Percentiles rank a stretch among this genome's conserved stretches.
Evolutionary conservation across 2,329 filamentous ascomycete genomes (phyloP).

Genomic region (Phaeosphaeriaceae sp.): DNA sequence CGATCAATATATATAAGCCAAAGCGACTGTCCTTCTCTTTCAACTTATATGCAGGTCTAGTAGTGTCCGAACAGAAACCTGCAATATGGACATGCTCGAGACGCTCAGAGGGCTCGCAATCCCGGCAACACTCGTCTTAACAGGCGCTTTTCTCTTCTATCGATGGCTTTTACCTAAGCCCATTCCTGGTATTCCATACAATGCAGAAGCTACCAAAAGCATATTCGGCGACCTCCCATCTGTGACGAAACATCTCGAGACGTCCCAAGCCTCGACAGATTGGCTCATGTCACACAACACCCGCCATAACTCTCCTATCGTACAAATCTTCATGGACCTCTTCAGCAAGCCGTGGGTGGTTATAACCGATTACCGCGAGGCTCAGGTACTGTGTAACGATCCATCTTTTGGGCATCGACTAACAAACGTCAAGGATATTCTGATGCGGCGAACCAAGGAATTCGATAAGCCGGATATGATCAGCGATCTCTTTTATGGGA

Average conservation of each 20-base stretch:
- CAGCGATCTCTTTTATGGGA: constrained; percentile 41
- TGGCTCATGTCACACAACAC: constrained; percentile 12
- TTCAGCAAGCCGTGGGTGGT: constrained; percentile 54
- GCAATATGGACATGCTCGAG: not conserved
- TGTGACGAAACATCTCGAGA: constrained; percentile 42
- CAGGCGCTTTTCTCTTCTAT: constrained; percentile 18
- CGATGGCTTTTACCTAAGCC: constrained; percentile 50
- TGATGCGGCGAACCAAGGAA: constrained; percentile 54
- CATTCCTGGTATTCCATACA: constrained; percentile 56
- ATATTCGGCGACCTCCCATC: constrained; percentile 54
- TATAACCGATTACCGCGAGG: constrained; percentile 52
- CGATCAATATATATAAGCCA: too few relatives aligned
- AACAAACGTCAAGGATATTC: constrained; percentile 19
- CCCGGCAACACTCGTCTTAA: not conserved
- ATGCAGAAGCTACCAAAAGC: constrained; percentile 41
- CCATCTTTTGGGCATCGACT: not conserved
- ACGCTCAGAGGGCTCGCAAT: not conserved
- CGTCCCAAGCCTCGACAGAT: constrained; percentile 1
- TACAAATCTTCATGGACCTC: constrained; percentile 57
- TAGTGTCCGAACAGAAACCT: too few relatives aligned
- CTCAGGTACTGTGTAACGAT: constrained; percentile 42
- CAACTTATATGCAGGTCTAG: too few relatives aligned
- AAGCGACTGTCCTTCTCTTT: too few relatives aligned
- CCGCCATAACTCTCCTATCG: constrained; percentile 17
- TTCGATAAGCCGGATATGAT: constrained; percentile 52